Evolutionary conservation across 306 rosid species (phyloP), one percentile per base, ranked within the genome.

Genomic region (Lagenaria siceraria): DNA sequence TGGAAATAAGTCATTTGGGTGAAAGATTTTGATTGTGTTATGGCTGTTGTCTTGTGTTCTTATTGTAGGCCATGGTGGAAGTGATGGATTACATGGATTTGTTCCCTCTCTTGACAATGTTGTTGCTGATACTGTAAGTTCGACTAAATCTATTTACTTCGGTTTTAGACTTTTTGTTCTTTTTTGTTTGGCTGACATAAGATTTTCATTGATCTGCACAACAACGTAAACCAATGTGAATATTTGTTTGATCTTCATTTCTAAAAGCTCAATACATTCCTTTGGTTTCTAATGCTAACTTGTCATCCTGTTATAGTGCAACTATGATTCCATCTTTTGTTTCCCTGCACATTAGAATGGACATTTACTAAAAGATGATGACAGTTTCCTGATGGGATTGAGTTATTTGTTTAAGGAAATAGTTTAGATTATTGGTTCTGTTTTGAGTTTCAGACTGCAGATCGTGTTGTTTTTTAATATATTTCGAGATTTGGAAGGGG

Each of bases 61-160:
- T 52, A n/a, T 75, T 76, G 66, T 78, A 96, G 99, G 99, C 86
- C 99, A 96, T 71, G 99, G 99, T 46, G 99, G 99, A 58, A 96
- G 99, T 77, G 99, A 96, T 86, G 99, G 99, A 83, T 84, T 96
- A 86, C 99, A 96, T 63, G 99, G 99, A 65, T 96, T 92, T 36
- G 99, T 96, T 78, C 99, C 99, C 51, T 92, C 99, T 62, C 97
- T 96, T 80, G 99, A 96, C 83, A 91, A 90, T 55, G 99, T 96
- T 63, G 98, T 87, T 78, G 99, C 96, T 59, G 99, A 96, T 84
- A 90, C 92, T n/a, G 99, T 96, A 87, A 78, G 97, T 84, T 80
- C 17, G 1, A 11, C 64, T 19, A 3, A 29, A 61, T 8, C 9
- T 51, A 75, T 18, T 70, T 33, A 9, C 10, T 51, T 81, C 5